Conservation (phyloP, 805 yeast genomes). For the Suhomyces pyralidae region DNA sequence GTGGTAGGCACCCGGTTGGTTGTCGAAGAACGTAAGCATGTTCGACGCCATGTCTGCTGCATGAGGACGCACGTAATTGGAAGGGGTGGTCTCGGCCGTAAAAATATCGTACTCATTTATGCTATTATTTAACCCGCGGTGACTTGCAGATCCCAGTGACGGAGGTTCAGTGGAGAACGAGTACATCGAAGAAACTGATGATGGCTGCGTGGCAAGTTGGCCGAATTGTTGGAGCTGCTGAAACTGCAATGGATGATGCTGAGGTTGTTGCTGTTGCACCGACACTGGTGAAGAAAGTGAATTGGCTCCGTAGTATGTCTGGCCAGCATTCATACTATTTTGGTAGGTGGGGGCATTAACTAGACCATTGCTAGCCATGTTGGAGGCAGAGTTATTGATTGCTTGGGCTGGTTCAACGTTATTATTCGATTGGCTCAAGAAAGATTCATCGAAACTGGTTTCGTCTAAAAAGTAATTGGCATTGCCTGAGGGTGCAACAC, state of each 20-base stretch:
- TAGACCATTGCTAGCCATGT: not conserved
- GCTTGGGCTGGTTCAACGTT: not conserved
- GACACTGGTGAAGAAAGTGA: not conserved
- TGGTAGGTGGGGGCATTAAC: not conserved
- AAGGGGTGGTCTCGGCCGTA: slow-evolving; percentile 1
- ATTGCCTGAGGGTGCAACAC: not conserved
- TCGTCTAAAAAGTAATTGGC: slow-evolving; percentile 4
- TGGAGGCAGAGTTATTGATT: not conserved
- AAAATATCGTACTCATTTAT: slow-evolving; percentile 4
- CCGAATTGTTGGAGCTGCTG: slow-evolving; percentile 3
- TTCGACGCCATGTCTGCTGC: slow-evolving; percentile 3
- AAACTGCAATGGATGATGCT: not conserved
- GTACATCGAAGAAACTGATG: slow-evolving; percentile 1
- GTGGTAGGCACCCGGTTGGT: slow-evolving; percentile 1
- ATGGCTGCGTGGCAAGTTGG: not conserved
- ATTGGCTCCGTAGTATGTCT: slow-evolving; percentile 4
- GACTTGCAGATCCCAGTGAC: not conserved
- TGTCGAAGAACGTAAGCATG: slow-evolving; percentile 3
- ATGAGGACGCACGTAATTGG: not conserved
- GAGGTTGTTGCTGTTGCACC: slow-evolving; percentile 3
- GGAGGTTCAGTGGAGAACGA: not conserved
- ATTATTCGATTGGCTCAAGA: not conserved
- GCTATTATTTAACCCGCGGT: not conserved
- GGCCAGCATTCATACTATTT: slow-evolving; percentile 8
- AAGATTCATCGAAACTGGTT: slow-evolving; percentile 6